Percentiles rank a stretch among this genome's conserved stretches.
Evolutionary conservation across 495 filamentous ascomycete species (phyloP).

Genomic region (Pseudevernia furfuracea): DNA sequence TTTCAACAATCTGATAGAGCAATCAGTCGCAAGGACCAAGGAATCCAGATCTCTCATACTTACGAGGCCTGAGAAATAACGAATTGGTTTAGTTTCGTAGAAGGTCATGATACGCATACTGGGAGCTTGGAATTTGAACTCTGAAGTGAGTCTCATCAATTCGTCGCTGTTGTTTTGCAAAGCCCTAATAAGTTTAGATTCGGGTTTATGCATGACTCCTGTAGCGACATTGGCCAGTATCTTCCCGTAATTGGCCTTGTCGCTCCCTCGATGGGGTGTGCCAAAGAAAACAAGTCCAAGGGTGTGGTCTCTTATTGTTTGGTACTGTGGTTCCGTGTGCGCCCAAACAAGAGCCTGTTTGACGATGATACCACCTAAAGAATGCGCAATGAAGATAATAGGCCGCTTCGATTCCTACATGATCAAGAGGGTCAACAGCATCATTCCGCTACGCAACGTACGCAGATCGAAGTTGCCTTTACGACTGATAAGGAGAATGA

Average conservation of each 20-base stretch:
- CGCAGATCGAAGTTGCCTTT: neutral
- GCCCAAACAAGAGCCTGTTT: constrained; percentile 31
- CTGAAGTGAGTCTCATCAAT: constrained; percentile 32
- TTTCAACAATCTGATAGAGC: constrained; percentile 29
- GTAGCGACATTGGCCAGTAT: constrained; percentile 4
- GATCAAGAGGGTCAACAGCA: constrained; percentile 16
- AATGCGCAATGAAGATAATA: constrained; percentile 41
- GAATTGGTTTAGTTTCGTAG: constrained; percentile 31
- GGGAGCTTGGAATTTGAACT: constrained; percentile 35
- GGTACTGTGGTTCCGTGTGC: constrained; percentile 25
- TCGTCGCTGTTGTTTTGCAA: constrained; percentile 20
- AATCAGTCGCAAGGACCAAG: constrained; percentile 19
- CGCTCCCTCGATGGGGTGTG: constrained; percentile 29
- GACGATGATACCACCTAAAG: constrained; percentile 42
- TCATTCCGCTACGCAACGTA: neutral
- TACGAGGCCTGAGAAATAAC: neutral
- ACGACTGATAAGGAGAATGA: neutral
- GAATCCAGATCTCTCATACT: neutral
- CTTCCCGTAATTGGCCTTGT: constrained; percentile 14
- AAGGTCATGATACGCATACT: constrained; percentile 32
- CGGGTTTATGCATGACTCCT: constrained; percentile 5
- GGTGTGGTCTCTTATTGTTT: constrained; percentile 27
- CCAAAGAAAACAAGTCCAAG: constrained; percentile 32
- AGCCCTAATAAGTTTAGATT: neutral
- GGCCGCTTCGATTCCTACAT: constrained; percentile 28